Evolutionary conservation across 2,329 filamentous ascomycete species (phyloP), one percentile per base, ranked within the genome.

Genomic region (Talaromyces albobiverticillius): DNA sequence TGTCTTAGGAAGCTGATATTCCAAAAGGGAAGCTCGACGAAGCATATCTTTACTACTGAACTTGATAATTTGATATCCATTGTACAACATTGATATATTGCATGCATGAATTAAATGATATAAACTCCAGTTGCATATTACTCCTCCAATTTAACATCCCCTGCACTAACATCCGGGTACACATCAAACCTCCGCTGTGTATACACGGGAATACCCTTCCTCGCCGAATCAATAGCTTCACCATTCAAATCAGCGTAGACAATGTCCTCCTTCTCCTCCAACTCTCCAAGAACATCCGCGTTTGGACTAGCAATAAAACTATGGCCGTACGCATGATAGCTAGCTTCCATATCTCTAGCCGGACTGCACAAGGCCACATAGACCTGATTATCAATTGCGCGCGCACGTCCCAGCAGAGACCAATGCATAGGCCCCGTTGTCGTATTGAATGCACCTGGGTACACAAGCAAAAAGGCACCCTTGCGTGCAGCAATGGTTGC

Each of bases 371-470:
- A 75, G 31, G 86, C 94, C 11, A 97, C 91, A 71, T 95, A 97
- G 9, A 95, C 77, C 78, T 99, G 91, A 69, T 97, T 97, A 67
- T 99, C 93, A 63, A 95, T 81, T 4, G 93, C 94, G 58, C 94
- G 80, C 13, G 88, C 91, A 60, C 89, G 82, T 1, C 86, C 93
- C 64, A 89, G 83, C 61, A 99, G 76, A 55, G 85, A 82, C 94
- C 94, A 99, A 73, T 99, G 94, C 70, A 97, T 73, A 5, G 89
- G 87, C 0, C 94, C 94, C 0, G 94, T 99, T 0, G 91, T 96
- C 57, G 89, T 79, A 73, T 97, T 99, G 80, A 99, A 99, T 1
- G 94, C 94, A n/a, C 91, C 94, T 0, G 94, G 94, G 72, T 96
- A 97, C 16, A 97, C 70, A 51, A 97, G 82, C 43, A 90, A 80